These are phyloP conservation scores for Dendryphion nanum DNA, from an alignment of 2,329 filamentous ascomycete species.

Conservation along the genomic window DNA sequence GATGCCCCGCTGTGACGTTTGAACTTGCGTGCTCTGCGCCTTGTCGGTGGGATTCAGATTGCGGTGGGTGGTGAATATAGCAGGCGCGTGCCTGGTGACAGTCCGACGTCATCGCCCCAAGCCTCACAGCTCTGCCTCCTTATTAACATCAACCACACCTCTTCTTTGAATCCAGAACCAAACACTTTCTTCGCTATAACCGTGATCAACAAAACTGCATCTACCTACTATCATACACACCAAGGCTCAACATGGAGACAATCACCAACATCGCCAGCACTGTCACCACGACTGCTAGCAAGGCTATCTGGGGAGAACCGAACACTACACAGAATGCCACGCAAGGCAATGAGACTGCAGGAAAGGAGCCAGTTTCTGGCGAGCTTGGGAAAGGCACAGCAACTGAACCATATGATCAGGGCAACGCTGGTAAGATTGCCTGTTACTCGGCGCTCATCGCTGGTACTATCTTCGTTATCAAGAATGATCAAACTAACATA, in stretches of 20 bases:
- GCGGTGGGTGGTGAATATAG: too few species aligned
- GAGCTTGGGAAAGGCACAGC: constrained; percentile 63
- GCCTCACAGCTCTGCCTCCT: too few species aligned
- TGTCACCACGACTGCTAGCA: constrained; percentile 30
- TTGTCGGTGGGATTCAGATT: too few species aligned
- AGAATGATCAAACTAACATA: background rate
- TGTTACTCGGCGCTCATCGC: background rate
- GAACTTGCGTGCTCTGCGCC: background rate
- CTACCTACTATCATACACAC: too few species aligned
- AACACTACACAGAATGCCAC: constrained; percentile 16
- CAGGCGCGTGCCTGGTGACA: too few species aligned
- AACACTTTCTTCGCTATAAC: too few species aligned
- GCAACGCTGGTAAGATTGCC: constrained; percentile 60
- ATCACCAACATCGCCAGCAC: constrained; percentile 35
- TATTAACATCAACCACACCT: background rate
- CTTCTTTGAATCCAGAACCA: too few species aligned
- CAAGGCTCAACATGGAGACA: constrained; percentile 40
- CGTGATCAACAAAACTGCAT: too few species aligned
- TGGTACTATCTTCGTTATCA: background rate
- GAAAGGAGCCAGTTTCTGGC: constrained; percentile 70
- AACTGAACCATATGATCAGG: constrained; percentile 75
- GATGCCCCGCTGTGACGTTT: background rate
- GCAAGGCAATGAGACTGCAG: constrained; percentile 39
- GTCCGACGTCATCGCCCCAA: too few species aligned
- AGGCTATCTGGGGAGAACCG: constrained; percentile 39